Evolutionary conservation across 2,329 filamentous ascomycete species (phyloP).

Genomic region (Thelonectria blattea): DNA sequence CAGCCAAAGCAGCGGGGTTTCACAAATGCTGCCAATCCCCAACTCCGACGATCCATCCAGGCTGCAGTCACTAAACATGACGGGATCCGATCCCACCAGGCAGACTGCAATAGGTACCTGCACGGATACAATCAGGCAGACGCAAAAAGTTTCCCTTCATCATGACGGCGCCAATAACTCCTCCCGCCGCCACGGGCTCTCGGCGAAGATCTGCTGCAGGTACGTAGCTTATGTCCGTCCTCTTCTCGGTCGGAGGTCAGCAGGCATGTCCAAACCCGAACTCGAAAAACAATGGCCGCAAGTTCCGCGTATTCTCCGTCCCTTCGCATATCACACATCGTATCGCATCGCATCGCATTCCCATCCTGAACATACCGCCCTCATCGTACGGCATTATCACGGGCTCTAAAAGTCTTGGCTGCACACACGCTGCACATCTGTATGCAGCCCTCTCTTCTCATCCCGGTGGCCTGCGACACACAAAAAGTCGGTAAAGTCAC

Average conservation of each 20-base stretch:
- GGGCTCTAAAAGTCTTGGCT: conserved; percentile 6
- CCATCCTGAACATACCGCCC: neutral
- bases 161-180: neutral
- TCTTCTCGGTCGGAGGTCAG: too few relatives aligned
- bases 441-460: neutral
- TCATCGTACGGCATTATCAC: conserved; percentile 13
- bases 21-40: neutral
- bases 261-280: neutral
- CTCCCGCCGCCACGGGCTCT: neutral
- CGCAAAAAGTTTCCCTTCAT: too few relatives aligned
- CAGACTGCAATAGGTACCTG: too few relatives aligned
- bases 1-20: neutral
- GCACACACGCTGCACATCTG: neutral
- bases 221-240: too few relatives aligned
- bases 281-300: neutral
- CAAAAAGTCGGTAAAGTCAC: neutral
- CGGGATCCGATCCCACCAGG: neutral
- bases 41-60: neutral
- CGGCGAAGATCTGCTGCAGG: too few relatives aligned
- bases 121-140: neutral
- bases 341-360: neutral
- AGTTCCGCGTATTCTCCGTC: neutral
- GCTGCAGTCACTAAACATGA: neutral
- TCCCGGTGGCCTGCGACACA: neutral
- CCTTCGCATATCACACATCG: neutral